Base-by-base conservation (phyloP, 2,329 filamentous ascomycete species). In the Gaeumannomyces tritici region DNA sequence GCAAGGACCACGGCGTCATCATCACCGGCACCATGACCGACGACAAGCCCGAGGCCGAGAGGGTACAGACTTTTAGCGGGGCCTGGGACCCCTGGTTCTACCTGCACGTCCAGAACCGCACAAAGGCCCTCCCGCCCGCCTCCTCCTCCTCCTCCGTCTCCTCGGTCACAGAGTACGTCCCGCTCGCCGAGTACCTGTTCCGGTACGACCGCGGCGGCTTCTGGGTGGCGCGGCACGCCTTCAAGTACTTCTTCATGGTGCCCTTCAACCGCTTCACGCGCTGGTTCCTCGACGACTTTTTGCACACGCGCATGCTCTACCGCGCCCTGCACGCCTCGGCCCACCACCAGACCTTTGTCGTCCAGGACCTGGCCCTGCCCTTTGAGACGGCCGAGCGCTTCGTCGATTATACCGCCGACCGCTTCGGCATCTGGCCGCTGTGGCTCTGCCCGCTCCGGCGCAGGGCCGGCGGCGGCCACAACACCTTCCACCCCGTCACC, bases 21-120 rank as follows among this genome's bases (percentile, higher is more conserved):
- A 80, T 90, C 71, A 84, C 83, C 7, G 89, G 89, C 2, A 76
- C 77, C 63, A 74, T 90, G 69, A 84, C 82, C 1, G 78, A 90
- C 67, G 77, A 81, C 7, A 73, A 76, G 28, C 79, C 79, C 4
- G 66, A 69, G 2, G 70, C 67, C 21, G 67, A 66, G 29, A 67
- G 59, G 64, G 73, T 64, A 75, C 86, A 85, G 79, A 78, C 80
- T 8, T 83, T 85, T 58, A 82, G 77, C 69, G 75, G 80, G 33
- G 78, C 86, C 5, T 77, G 78, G 67, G 89, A 93, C 69, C 87
- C 88, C 1, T 92, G 89, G 89, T 91, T 86, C 73, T 92, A 91
- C 70, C 77, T 92, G 64, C 89, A 91, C 70, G 89, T 83, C 24
- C 75, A 82, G 68, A 76, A 82, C 54, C 71, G 71, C 64, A 81